phyloP scores from a whole-genome alignment of 495 filamentous ascomycete species.

The Choiromyces venosus region DNA sequence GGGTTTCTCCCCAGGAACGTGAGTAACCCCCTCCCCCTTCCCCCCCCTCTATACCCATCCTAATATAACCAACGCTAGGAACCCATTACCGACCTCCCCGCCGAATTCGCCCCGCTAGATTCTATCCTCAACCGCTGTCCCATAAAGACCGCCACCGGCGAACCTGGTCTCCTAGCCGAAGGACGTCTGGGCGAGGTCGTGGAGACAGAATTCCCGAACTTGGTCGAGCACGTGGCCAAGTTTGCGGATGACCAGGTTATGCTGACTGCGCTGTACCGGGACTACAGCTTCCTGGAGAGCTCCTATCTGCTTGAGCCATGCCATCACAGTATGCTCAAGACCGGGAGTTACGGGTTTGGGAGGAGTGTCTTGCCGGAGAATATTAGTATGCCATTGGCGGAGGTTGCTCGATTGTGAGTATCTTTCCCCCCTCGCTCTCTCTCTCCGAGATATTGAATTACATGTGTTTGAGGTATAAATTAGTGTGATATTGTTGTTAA shows the following conservation, averaged over 20 bases:
- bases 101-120: conserved; percentile 63
- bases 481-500: not conserved
- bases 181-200: conserved; percentile 66
- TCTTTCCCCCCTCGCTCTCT: too few relatives aligned
- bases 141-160: conserved; percentile 61
- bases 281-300: conserved; percentile 84
- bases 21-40: not conserved
- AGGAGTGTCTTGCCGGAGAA: conserved; percentile 62
- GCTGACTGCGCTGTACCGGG: conserved; percentile 77
- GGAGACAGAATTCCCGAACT: conserved; percentile 61
- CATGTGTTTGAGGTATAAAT: not conserved
- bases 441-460: not conserved
- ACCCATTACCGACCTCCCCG: conserved; percentile 57
- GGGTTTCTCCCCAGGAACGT: conserved; percentile 66
- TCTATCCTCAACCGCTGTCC: conserved; percentile 69
- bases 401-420: conserved; percentile 74
- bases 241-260: conserved; percentile 62
- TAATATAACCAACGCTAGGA: conserved; percentile 45
- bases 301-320: conserved; percentile 93
- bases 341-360: conserved; percentile 66
- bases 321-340: conserved; percentile 61
- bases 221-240: conserved; percentile 64
- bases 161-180: conserved; percentile 68
- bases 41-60: conserved; percentile 43
- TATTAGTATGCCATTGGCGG: conserved; percentile 68